These are phyloP conservation scores for Phlyctochytrium planicorne DNA, from an alignment of 192 early-diverging fungal species.

Conservation along the genomic window DNA sequence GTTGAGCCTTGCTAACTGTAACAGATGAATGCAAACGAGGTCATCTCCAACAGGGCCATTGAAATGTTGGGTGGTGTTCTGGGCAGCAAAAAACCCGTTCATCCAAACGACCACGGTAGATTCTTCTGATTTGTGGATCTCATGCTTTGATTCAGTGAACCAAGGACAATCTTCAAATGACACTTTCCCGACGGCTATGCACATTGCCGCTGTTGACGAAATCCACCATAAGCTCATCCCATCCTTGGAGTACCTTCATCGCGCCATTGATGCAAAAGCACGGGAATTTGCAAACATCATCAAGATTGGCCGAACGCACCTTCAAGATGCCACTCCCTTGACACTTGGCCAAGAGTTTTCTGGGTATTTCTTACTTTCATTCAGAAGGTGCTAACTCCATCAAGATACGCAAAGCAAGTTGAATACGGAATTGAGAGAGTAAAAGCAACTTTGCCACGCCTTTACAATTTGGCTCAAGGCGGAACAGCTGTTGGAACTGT, in stretches of 20 bases:
- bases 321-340: constrained; percentile 97
- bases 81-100: constrained; percentile 91
- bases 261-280: constrained; percentile 74
- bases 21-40: constrained; percentile 57
- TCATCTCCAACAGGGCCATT: constrained; percentile 98
- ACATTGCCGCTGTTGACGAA: constrained; percentile 83
- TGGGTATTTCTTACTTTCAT: constrained; percentile 64
- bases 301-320: constrained; percentile 99
- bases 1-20: too few relatives aligned
- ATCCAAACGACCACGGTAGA: constrained; percentile 90
- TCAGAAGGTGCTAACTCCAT: not conserved
- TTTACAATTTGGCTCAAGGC: constrained; percentile 94
- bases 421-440: constrained; percentile 88
- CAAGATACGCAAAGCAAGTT: constrained; percentile 66
- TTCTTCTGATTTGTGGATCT: not conserved
- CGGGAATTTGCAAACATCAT: constrained; percentile 89
- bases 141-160: constrained; percentile 87
- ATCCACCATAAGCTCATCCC: constrained; percentile 83
- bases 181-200: constrained; percentile 99
- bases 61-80: constrained; percentile 87
- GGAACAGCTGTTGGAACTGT: constrained; percentile 94
- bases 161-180: constrained; percentile 98
- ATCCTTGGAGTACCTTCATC: constrained; percentile 74
- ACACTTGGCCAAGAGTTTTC: constrained; percentile 99
- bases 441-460: constrained; percentile 73